Base-by-base conservation (phyloP, 805 yeast genomes). In the Myxozyma geophila region DNA sequence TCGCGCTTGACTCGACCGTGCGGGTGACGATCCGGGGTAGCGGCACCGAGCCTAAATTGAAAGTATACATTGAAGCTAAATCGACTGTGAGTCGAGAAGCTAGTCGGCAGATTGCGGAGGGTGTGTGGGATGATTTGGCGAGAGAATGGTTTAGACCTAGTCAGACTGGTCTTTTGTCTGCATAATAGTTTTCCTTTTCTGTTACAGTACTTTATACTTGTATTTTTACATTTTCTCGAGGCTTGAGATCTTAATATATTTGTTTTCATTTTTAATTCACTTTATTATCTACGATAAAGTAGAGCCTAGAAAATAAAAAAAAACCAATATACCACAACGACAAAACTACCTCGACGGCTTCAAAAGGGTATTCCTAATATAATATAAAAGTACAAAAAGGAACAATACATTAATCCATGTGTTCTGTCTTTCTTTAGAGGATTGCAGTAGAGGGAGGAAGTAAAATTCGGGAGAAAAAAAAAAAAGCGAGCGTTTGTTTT, bases 41-140 rank as follows among this genome's bases (percentile, higher is more conserved):
- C 2, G 99, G 99, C 10, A 93, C 99, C 0, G 99, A 93, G 74
- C 98, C 98, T 1, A 93, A 93, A 74, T 79, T 93, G 67, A 93
- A 93, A 75, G 89, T 93, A 0, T 93, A 93, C 76, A 87, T 93
- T 40, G 99, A 93, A 73, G 95, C 96, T 0, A 75, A 76, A 48
- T 81, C 90, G 0, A 43, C 62, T n/a, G 43, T 44, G 17, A 55
- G 66, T 0, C 74, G 78, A 8, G 89, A 82, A 50, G 71, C 63
- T 0, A 72, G 75, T 2, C 64, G 70, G 0, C 63, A 49, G 0
- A 71, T 87, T 8, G 93, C 96, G 0, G 76, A 75, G 17, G 74
- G 78, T 21, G 88, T 90, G 8, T 93, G 98, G 98, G 73, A 78
- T 9, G 71, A 80, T 0, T 75, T 92, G 49, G 79, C 74, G 81